Evolutionary conservation across 2,329 filamentous ascomycete species (phyloP), one percentile per base, ranked within the genome.

Genomic region (Aspergillus transmontanensis): DNA sequence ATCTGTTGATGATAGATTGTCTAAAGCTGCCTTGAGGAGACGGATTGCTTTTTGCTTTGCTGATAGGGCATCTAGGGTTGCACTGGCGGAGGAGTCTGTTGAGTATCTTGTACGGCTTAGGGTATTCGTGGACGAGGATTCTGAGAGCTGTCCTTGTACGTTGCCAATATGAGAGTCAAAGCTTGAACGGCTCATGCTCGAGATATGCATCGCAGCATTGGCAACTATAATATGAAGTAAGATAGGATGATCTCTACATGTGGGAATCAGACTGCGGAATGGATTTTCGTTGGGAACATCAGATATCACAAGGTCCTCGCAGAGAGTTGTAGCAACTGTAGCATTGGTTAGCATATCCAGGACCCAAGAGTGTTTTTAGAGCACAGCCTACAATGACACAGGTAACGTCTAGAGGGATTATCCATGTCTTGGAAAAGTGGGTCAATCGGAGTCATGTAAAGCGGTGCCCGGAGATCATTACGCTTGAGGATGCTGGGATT

Each of bases 131-230:
- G 14, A 6, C 6, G 39, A n/a, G 9, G 3, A 1, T 10, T 9
- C 39, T n/a, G 6, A 6, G 0, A 41, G 1, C 19, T 3, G 6
- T n/a, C 6, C 3, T 9, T n/a, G 6, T n/a, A 41, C 6, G 7
- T 16, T n/a, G 19, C 16, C 16, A 2, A 4, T 41, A 7, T n/a
- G 19, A 10, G 6, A 3, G 39, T 7, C 19, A 41, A 41, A n/a
- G 6, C 39, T 4, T 41, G 39, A 2, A 14, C 43, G 43, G 43
- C 11, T 26, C 43, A 46, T 21, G n/a, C 34, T 57, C 21, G 54
- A 36, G 21, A 57, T 30, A 41, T 57, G 54, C 54, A 57, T 43
- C 9, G 34, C 54, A 10, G 54, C 36, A 28, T 57, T 57, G 28
- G 54, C 54, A 28, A 43, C 54, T 57, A 57, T 36, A 4, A 57